These are phyloP conservation scores for Trifolium pratense DNA, from an alignment of 306 rosid species.

Conservation along the genomic window DNA sequence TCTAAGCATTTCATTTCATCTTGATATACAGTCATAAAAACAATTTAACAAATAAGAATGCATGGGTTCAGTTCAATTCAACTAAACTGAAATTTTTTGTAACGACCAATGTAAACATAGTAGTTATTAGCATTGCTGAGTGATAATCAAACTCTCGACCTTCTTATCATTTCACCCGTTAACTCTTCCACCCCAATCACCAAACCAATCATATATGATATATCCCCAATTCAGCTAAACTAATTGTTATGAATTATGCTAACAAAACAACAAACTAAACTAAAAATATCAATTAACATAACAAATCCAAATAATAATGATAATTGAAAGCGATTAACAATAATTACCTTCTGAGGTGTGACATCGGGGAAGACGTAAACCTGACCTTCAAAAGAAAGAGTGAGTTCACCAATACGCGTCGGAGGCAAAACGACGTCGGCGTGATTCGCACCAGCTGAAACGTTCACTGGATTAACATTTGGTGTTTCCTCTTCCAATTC, in stretches of 20 bases:
- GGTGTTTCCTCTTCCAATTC: constrained; percentile 62
- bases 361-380: constrained; percentile 93
- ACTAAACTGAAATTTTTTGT: neutral
- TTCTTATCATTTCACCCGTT: too few relatives aligned
- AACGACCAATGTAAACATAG: too few relatives aligned
- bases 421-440: constrained; percentile 57
- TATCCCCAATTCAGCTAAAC: neutral
- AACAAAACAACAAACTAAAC: constrained; percentile 9
- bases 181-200: too few relatives aligned
- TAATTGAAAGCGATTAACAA: neutral
- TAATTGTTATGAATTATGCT: neutral
- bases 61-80: neutral
- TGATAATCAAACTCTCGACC: too few relatives aligned
- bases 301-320: neutral
- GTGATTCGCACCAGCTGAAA: constrained; percentile 41
- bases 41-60: neutral
- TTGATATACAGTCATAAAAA: neutral
- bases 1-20: constrained; percentile 3
- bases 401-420: constrained; percentile 84
- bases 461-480: constrained; percentile 53
- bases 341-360: constrained; percentile 78
- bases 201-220: too few relatives aligned
- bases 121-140: too few relatives aligned
- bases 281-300: constrained; percentile 10
- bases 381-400: constrained; percentile 97